phyloP scores from a whole-genome alignment of 2,329 filamentous ascomycete genomes.

The Chaetomiaceae sp. region DNA sequence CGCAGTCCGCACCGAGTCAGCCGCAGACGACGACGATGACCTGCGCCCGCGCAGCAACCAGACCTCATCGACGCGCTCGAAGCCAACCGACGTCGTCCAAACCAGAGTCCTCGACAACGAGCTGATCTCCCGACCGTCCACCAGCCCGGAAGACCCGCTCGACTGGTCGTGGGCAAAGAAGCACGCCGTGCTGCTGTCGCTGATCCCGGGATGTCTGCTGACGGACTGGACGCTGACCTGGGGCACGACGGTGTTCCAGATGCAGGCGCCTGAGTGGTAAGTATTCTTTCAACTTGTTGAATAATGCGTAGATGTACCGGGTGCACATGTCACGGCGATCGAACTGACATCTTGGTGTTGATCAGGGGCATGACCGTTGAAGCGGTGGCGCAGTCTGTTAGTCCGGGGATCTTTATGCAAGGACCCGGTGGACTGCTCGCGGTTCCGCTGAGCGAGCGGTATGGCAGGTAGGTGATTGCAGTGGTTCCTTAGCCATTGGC shows the following conservation, averaged over 20 bases:
- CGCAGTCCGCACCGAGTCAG: no score
- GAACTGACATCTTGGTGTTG: not conserved
- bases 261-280: conserved; percentile 16
- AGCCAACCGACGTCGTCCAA: no score
- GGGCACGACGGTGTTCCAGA: conserved; percentile 15
- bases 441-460: conserved; percentile 15
- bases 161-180: conserved; percentile 21
- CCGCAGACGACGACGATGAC: no score
- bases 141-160: conserved; percentile 17
- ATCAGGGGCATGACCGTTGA: no score
- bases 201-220: conserved; percentile 17
- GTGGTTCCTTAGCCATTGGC: not conserved
- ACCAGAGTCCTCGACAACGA: no score
- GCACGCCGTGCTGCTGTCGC: conserved; percentile 14
- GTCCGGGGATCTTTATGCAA: conserved; percentile 16
- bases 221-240: conserved; percentile 18
- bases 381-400: conserved; percentile 14
- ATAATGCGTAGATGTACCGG: no score
- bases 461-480: conserved; percentile 6
- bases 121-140: conserved; percentile 11
- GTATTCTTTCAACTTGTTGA: no score
- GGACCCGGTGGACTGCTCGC: conserved; percentile 14
- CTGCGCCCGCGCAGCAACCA: no score
- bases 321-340: no score
- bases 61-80: no score